Conservation (phyloP, 202 grass and related monocot genomes). For the Eragrostis tef region DNA sequence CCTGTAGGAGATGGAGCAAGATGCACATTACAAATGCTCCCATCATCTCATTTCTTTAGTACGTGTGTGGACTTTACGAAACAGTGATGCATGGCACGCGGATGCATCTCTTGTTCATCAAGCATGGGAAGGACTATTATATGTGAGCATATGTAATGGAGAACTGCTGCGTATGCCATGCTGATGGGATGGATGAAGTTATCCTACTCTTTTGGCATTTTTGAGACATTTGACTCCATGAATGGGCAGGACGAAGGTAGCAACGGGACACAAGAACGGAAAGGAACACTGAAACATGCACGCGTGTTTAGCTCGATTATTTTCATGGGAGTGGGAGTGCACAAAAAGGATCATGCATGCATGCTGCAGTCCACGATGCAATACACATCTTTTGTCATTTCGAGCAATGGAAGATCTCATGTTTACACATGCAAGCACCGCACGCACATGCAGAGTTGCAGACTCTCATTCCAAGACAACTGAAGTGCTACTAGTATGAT, state of each 20-base stretch:
- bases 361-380: background rate
- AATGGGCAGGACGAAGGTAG: background rate
- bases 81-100: slow-evolving; percentile 12
- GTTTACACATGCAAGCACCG: too few relatives aligned
- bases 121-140: slow-evolving; percentile 4
- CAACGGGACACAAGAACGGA: background rate
- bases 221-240: background rate
- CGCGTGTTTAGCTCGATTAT: background rate
- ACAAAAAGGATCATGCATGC: background rate
- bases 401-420: background rate
- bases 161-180: background rate
- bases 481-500: too few relatives aligned
- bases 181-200: too few relatives aligned
- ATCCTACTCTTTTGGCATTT: background rate
- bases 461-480: too few relatives aligned
- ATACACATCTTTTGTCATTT: background rate
- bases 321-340: background rate
- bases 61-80: background rate
- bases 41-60: background rate
- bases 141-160: background rate
- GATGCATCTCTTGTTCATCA: slow-evolving; percentile 3
- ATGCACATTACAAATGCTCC: background rate
- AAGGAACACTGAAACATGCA: background rate
- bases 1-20: background rate
- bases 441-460: too few relatives aligned